Conservation (phyloP, 2,329 filamentous ascomycete species). For the Nemania bipapillata region DNA sequence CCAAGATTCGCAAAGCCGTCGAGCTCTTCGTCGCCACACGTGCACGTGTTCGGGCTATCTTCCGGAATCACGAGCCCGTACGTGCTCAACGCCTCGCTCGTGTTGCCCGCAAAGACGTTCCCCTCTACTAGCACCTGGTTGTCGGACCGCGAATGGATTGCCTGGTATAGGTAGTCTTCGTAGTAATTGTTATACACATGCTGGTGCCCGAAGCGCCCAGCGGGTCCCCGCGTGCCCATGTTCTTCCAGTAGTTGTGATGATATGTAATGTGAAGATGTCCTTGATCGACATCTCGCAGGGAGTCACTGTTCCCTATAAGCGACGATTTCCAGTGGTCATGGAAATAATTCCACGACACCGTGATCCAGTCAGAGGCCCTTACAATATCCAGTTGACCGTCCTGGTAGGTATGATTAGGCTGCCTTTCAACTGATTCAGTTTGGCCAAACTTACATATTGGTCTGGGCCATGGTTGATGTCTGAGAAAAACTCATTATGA, state of each 20-base stretch:
- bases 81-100: constrained; percentile 62
- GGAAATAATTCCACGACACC: constrained; percentile 35
- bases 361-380: constrained; percentile 33
- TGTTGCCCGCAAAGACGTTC: constrained; percentile 61
- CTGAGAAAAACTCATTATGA: constrained; percentile 32
- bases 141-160: constrained; percentile 61
- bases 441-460: constrained; percentile 20
- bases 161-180: constrained; percentile 60
- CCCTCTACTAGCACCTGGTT: constrained; percentile 63
- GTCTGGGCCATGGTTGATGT: constrained; percentile 31
- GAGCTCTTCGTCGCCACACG: constrained; percentile 64
- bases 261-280: constrained; percentile 60
- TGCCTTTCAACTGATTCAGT: neutral
- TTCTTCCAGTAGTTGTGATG: constrained; percentile 63
- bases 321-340: constrained; percentile 54
- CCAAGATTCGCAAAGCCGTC: constrained; percentile 66
- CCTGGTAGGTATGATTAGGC: constrained; percentile 6
- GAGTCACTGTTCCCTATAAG: constrained; percentile 55
- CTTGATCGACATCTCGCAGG: constrained; percentile 50
- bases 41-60: constrained; percentile 63
- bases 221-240: constrained; percentile 59
- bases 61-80: constrained; percentile 66
- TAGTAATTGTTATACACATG: constrained; percentile 64
- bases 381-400: constrained; percentile 32
- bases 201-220: constrained; percentile 61